These are phyloP conservation scores for Tremellales sp. DNA, from an alignment of 1,284 basidiomycete genomes.

Conservation along the genomic window DNA sequence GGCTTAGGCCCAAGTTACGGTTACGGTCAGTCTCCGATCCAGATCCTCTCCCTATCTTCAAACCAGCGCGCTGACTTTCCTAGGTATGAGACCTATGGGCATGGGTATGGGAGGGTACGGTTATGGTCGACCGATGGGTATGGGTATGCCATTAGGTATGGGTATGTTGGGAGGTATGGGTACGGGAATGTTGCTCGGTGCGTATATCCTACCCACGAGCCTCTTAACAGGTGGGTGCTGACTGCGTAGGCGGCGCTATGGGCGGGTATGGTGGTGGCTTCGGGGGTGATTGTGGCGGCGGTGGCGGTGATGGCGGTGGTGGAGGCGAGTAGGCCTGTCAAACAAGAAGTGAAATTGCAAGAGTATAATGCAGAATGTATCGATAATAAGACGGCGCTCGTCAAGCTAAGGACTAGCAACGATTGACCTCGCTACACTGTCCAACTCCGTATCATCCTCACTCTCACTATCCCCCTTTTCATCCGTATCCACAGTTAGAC, in stretches of 20 bases:
- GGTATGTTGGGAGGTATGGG: conserved; percentile 28
- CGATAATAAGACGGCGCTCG: no score
- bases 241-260: conserved; percentile 2
- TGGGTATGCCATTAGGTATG: conserved; percentile 19
- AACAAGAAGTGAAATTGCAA: background rate
- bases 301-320: conserved; percentile 14
- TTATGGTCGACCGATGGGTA: conserved; percentile 23
- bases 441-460: no score
- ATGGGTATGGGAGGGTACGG: conserved; percentile 18
- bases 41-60: background rate
- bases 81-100: background rate
- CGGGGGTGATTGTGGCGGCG: conserved; percentile 6
- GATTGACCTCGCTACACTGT: no score
- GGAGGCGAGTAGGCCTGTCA: conserved; percentile 7
- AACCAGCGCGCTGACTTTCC: no score
- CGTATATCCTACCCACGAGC: no score
- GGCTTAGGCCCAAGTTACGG: background rate
- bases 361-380: no score
- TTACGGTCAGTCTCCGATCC: background rate
- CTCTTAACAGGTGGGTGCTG: background rate
- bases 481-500: no score
- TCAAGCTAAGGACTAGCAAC: no score
- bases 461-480: no score
- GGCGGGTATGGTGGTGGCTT: conserved; percentile 4
- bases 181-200: conserved; percentile 10